Conservation (phyloP, 78 protist genomes). For the Guillardia theta region DNA sequence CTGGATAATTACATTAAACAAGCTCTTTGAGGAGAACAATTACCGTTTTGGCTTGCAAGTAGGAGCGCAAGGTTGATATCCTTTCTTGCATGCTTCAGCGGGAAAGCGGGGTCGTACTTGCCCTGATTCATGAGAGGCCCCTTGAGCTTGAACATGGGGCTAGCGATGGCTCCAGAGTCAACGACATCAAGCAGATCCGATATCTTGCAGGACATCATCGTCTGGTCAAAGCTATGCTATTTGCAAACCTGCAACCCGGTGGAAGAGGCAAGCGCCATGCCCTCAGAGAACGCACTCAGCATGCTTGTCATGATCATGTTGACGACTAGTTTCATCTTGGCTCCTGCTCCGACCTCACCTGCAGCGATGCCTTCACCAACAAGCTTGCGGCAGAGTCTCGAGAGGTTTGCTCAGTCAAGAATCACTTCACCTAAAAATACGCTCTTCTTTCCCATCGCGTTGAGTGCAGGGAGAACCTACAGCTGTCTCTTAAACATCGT, state of each 20-base stretch:
- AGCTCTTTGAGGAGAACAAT: too few relatives aligned
- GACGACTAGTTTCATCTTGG: conserved; percentile 23
- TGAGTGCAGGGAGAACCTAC: too few relatives aligned
- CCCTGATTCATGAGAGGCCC: neutral
- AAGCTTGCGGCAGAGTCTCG: too few relatives aligned
- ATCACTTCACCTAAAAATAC: neutral
- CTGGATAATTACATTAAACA: too few relatives aligned
- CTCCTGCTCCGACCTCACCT: conserved; percentile 25
- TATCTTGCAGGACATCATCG: neutral
- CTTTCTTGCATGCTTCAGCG: neutral
- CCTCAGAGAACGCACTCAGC: neutral
- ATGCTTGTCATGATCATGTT: neutral
- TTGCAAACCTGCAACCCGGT: neutral
- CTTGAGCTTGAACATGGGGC: neutral
- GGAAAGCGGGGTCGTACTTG: neutral
- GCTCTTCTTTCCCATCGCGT: neutral
- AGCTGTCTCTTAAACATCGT: neutral
- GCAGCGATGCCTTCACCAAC: too few relatives aligned
- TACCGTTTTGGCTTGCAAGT: too few relatives aligned
- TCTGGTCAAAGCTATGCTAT: too few relatives aligned
- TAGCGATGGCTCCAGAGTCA: neutral
- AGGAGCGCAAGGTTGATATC: neutral
- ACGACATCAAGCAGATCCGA: neutral
- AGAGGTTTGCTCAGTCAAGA: too few relatives aligned
- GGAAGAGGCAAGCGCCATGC: neutral